Evolutionary conservation across 441 rosid genomes (phyloP).

Genomic region (Populus hybrid): DNA sequence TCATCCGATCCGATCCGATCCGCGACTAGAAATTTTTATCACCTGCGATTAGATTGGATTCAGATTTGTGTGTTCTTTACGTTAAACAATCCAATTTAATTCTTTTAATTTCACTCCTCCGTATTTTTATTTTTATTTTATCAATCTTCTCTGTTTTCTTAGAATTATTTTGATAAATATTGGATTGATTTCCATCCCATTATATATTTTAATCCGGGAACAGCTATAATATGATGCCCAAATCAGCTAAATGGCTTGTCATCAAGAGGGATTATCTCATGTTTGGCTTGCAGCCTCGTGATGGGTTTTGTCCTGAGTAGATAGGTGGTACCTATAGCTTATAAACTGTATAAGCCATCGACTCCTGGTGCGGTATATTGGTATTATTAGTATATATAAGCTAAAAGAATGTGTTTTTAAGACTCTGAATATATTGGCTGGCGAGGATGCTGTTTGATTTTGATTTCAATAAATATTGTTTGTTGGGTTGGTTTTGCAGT

Average conservation of each 20-base stretch:
- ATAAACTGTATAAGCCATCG: neutral
- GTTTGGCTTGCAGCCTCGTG: neutral
- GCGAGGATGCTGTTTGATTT: neutral
- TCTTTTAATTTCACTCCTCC: neutral
- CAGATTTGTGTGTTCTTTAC: neutral
- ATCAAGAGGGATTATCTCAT: neutral
- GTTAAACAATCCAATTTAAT: neutral
- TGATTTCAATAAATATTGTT: neutral
- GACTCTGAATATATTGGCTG: neutral
- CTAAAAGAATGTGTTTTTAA: neutral
- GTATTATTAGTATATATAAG: neutral
- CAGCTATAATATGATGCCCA: neutral
- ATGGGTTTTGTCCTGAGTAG: neutral
- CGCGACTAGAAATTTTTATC: neutral
- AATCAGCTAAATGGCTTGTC: neutral
- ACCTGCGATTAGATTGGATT: neutral
- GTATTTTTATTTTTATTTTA: no score
- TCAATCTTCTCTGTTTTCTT: neutral
- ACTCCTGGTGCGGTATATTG: neutral
- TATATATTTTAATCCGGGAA: neutral
- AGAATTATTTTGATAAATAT: neutral
- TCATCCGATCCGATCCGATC: neutral
- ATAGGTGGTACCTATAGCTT: neutral
- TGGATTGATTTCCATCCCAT: neutral
- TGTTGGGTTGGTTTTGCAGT: constrained; percentile 36